phyloP scores from a whole-genome alignment of 768 basidiomycete genomes.

The Clathrus columnatus region DNA sequence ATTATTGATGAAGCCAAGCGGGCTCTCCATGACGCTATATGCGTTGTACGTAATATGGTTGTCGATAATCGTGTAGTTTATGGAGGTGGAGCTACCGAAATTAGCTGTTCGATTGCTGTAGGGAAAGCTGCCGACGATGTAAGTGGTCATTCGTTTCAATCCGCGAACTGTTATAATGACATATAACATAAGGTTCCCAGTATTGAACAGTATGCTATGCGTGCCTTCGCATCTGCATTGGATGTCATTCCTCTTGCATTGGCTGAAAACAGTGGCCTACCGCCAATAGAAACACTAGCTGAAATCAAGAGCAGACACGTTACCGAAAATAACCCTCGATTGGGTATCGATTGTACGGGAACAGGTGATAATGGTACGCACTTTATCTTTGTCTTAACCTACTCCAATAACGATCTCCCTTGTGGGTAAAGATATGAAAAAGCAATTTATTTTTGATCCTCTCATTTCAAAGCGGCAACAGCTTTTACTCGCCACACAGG shows the following conservation, averaged over 20 bases:
- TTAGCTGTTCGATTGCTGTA: conserved; percentile 89
- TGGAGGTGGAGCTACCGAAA: conserved; percentile 96
- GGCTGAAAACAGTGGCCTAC: conserved; percentile 94
- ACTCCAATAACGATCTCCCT: neutral
- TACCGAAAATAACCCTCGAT: conserved; percentile 66
- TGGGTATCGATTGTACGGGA: conserved; percentile 91
- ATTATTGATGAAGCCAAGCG: conserved; percentile 99
- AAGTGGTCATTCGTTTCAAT: conserved; percentile 9
- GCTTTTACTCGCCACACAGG: conserved; percentile 93
- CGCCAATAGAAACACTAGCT: conserved; percentile 94
- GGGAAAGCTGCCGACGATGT: conserved; percentile 92
- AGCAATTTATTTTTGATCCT: conserved; percentile 95
- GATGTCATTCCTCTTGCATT: conserved; percentile 94
- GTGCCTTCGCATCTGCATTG: conserved; percentile 93
- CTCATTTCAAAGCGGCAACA: conserved; percentile 96
- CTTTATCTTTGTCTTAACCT: neutral
- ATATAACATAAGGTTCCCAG: conserved; percentile 68
- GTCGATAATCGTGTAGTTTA: conserved; percentile 96
- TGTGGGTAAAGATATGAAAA: conserved; percentile 76
- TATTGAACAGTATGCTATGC: conserved; percentile 99
- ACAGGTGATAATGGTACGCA: conserved; percentile 74
- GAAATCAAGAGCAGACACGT: conserved; percentile 92
- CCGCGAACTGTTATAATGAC: neutral
- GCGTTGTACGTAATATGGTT: conserved; percentile 91
- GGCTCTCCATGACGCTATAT: conserved; percentile 94